Evolutionary conservation across 345 rosid genomes (phyloP).

Genomic region (Barbarea vulgaris): DNA sequence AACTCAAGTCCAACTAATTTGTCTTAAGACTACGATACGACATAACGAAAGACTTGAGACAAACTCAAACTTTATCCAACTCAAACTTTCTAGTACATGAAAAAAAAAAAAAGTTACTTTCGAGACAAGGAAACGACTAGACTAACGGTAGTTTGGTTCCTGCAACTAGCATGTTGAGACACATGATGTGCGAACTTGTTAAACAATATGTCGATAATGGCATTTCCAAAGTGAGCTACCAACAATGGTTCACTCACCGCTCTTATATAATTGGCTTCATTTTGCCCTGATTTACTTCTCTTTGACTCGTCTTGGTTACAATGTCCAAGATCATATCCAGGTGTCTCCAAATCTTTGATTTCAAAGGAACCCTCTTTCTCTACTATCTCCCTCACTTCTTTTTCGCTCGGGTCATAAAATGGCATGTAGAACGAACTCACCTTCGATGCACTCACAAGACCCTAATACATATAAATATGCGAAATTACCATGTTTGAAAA

Average conservation of each 20-base stretch:
- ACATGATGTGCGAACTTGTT: conserved; percentile 37
- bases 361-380: conserved; percentile 43
- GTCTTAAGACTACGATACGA: conserved; percentile 18
- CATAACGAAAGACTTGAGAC: not conserved
- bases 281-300: conserved; percentile 36
- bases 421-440: conserved; percentile 48
- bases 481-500: not conserved
- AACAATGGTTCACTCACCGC: conserved; percentile 67
- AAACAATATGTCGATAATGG: conserved; percentile 44
- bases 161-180: conserved; percentile 36
- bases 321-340: conserved; percentile 33
- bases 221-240: conserved; percentile 51
- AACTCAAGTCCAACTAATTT: conserved; percentile 18
- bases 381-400: conserved; percentile 36
- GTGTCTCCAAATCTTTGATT: conserved; percentile 23
- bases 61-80: not conserved
- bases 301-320: conserved; percentile 27
- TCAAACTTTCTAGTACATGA: not conserved
- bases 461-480: conserved; percentile 22
- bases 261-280: conserved; percentile 51
- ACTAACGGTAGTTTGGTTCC: conserved; percentile 31
- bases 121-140: conserved; percentile 26
- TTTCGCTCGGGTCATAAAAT: conserved; percentile 29
- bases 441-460: conserved; percentile 39
- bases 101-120: not conserved